Evolutionary conservation across 345 rosid species (phyloP).

Genomic region (Ailanthus altissimus): DNA sequence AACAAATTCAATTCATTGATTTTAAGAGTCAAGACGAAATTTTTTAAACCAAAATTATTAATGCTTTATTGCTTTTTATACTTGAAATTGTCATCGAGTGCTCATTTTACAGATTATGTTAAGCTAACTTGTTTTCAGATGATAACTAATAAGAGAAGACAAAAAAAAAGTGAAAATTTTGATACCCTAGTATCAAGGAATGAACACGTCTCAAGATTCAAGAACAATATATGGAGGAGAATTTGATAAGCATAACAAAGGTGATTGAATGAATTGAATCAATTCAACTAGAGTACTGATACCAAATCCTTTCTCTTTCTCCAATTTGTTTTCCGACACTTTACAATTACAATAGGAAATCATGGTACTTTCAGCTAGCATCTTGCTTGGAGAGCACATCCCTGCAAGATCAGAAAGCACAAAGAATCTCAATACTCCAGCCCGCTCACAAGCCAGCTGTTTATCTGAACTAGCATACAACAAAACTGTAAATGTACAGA

Average conservation of each 20-base stretch:
- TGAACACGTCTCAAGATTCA: background rate
- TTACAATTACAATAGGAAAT: background rate
- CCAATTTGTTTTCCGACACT: background rate
- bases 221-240: background rate
- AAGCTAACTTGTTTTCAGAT: background rate
- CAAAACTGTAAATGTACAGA: background rate
- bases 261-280: background rate
- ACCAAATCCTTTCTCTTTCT: background rate
- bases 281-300: background rate
- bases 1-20: no score
- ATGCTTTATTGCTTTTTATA: no score
- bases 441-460: background rate
- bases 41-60: no score
- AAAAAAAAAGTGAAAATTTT: no score
- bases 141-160: no score
- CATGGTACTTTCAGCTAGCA: background rate
- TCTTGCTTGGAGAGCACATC: background rate
- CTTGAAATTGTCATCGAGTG: background rate
- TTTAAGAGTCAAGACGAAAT: no score
- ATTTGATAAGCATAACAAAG: background rate
- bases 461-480: background rate
- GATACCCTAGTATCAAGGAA: no score
- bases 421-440: background rate
- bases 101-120: background rate
- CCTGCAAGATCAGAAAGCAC: background rate